Percentiles rank a stretch among this genome's conserved stretches.
phyloP scores from a whole-genome alignment of 768 basidiomycete species.

The Mycena epipterygia region DNA sequence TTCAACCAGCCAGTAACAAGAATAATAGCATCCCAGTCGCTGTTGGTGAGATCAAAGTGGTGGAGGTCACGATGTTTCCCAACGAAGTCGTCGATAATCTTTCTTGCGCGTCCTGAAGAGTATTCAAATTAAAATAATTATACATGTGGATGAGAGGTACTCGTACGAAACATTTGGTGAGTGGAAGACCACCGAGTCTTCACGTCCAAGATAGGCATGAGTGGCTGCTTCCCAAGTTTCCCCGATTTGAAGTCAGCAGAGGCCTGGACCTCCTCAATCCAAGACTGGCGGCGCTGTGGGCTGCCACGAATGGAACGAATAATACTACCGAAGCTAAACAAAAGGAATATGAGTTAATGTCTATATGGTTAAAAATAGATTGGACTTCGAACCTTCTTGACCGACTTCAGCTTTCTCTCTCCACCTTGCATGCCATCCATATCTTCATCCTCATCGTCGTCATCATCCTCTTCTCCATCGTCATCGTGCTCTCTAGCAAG shows the following conservation, averaged over 20 bases:
- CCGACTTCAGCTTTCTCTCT: not conserved
- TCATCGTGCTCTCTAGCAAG: conserved; percentile 27
- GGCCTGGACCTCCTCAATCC: not conserved
- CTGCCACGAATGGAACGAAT: conserved; percentile 38
- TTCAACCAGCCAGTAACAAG: conserved; percentile 14
- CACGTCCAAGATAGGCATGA: not conserved
- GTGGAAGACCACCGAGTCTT: not conserved
- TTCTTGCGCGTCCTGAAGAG: not conserved
- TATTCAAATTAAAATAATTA: not conserved
- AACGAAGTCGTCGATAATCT: conserved; percentile 1
- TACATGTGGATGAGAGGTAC: not conserved
- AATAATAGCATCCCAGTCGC: conserved; percentile 14
- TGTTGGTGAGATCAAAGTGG: not conserved
- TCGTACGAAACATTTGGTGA: too few relatives aligned
- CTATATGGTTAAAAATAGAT: not conserved
- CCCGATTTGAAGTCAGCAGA: too few relatives aligned
- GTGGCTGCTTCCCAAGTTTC: too few relatives aligned
- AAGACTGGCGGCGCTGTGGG: conserved; percentile 36
- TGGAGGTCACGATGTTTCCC: not conserved
- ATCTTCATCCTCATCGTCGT: too few relatives aligned
- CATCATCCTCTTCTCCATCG: not conserved
- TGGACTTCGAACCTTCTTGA: not conserved
- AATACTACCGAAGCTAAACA: conserved; percentile 45
- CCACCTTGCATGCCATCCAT: too few relatives aligned
- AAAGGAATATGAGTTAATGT: not conserved